Evolutionary conservation across 768 basidiomycete genomes (phyloP), one percentile per base, ranked within the genome.

Genomic region (Boletus insuetus): DNA sequence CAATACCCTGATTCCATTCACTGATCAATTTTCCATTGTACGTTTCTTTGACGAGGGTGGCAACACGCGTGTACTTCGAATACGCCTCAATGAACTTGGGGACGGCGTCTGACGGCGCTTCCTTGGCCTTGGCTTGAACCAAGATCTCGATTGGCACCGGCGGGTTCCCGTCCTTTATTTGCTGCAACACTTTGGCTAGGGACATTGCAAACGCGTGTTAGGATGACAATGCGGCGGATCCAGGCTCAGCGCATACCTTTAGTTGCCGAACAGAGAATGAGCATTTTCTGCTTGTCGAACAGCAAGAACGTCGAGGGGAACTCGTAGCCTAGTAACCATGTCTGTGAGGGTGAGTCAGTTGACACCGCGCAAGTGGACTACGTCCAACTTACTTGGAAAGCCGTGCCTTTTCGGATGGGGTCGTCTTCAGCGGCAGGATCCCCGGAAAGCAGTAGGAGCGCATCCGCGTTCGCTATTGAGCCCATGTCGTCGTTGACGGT

Each of bases 251-350:
- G 51, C 73, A 58, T 57, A 93, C 94, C 90, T 82, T 98, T 96
- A 19, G 87, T 90, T 2, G 89, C 81, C 22, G 93, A 95, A 59
- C 91, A 94, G 26, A 97, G 74, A 39, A 98, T 87, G 34, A 77
- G 76, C 19, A 98, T 74, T 65, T 82, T 89, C 51, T 86, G 77
- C 64, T 87, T 87, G 54, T 86, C 81, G 64, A 98, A 89, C 19
- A 98, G 76, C 54, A 95, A 80, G 29, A 98, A 77, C 0, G 96
- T 98, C 0, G 94, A 93, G 3, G 96, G 97, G 67, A 98, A 98
- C 72, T 99, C 96, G 71, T 94, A 98, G 14, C 95, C 96, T 38
- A 98, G 81, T 17, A 99, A 79, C 91, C 94, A 97, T 67, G 94
- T 95, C 96, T 97, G 60, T 24, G 46, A 26, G 49, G 42, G 46